Evolutionary conservation across 768 basidiomycete species (phyloP), one percentile per base, ranked within the genome.

Genomic region (Boletus reticulatus): DNA sequence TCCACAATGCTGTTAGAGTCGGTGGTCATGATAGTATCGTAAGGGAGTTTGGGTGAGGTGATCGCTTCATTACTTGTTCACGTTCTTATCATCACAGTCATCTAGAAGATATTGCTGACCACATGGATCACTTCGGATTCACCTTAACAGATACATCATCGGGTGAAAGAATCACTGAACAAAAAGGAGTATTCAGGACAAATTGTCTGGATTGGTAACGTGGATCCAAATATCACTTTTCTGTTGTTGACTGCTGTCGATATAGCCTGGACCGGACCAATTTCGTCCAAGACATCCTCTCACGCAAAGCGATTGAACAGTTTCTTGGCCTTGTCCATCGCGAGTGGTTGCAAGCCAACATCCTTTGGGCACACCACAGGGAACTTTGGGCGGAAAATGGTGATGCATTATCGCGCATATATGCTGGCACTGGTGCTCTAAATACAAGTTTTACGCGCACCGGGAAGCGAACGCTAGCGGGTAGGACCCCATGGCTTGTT

Each of bases 331-430:
- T 93, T 38, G 84, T 90, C 48, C 85, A 85, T 39, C 83, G 85
- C 2, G 88, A 88, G 66, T 94, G 91, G 89, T 65, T 84, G 29
- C 79, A 81, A 50, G 84, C 84, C 11, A 77, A 76, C 54, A 73
- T 80, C 9, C 75, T 98, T 11, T 98, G 94, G 92, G 78, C 83
- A 0, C 78, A 90, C 44, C 96, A 98, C 71, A 85, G 95, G 20
- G 91, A 95, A 67, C 75, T 98, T 5, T 99, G 95, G 95, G 97
- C 97, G 2, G 96, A 95, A 75, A 96, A 94, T 64, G 94, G 94
- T 13, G 94, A 97, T 68, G 90, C 92, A 0, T 70, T 99, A 38
- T 94, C 92, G 17, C 86, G 87, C 54, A 96, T 96, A 60, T 99
- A 99, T 71, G 95, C 95, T 39, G 97, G 90, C 37, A 92, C 90